Evolutionary conservation across 768 basidiomycete genomes (phyloP), one percentile per base, ranked within the genome.

Genomic region (Leccinum variicolor): DNA sequence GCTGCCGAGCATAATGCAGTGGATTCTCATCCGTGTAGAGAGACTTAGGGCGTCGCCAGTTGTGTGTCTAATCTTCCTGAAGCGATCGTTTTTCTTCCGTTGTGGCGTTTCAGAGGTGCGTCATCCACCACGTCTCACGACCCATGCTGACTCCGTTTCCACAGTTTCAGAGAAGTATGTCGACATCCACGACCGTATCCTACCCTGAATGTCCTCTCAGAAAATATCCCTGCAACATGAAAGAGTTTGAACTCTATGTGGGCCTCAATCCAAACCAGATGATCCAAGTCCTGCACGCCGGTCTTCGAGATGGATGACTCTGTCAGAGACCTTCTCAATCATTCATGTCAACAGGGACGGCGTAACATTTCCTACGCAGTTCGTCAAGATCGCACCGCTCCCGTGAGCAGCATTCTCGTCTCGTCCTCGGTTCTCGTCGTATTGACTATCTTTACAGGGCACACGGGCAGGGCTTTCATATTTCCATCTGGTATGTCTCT

Each of bases 211-310:
- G 45, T 25, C 15, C 6, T 11, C 5, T 17, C 59, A 92, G 89
- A 81, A n/a, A n/a, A 19, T 90, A 92, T 71, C 89, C 89, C 33
- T 92, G 90, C 66, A 91, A 91, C 64, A 85, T 89, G 85, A 90
- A 89, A 66, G 87, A 91, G 55, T 88, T 92, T 76, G 86, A 85
- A 68, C 66, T 92, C 11, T 84, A 81, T 56, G 81, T 85, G n/a
- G 91, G 90, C 6, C 72, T 80, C 39, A 77, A 80, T 23, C 78
- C 82, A 58, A 84, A 89, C 62, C 80, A 82, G 64, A 81, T 92
- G 82, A 81, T 76, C 3, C 84, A 90, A 66, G 81, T 88, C 33
- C 74, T 92, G 11, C 83, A 84, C 51, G 70, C 81, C 0, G 74
- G 76, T 2, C 79, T 92, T 55, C 85, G 84, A 70, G 90, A 92